phyloP scores from a whole-genome alignment of 2,329 filamentous ascomycete genomes.

The Verticillium nonalfalfae region DNA sequence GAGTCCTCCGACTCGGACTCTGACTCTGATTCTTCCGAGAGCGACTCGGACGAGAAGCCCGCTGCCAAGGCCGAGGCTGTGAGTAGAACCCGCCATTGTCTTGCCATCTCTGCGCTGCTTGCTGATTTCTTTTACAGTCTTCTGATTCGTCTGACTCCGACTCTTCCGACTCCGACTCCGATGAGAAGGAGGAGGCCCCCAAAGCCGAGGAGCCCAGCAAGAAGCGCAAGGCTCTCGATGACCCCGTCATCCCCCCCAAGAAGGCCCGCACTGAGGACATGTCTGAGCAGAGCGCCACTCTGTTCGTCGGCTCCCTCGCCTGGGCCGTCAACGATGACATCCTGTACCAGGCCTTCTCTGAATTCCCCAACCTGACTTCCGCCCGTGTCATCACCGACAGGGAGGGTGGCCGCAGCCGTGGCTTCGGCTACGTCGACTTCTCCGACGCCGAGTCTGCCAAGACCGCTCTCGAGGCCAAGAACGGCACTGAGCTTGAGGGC shows the following conservation, averaged over 20 bases:
- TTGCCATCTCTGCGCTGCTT: neutral
- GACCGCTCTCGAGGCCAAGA: slow-evolving; percentile 69
- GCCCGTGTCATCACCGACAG: slow-evolving; percentile 81
- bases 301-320: slow-evolving; percentile 86
- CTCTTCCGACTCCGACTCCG: slow-evolving; percentile 25
- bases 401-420: slow-evolving; percentile 75
- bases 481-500: slow-evolving; percentile 66
- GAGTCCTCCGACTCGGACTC: slow-evolving; percentile 27
- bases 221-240: slow-evolving; percentile 61
- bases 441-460: slow-evolving; percentile 58
- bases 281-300: slow-evolving; percentile 51
- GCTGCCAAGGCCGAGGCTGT: slow-evolving; percentile 10
- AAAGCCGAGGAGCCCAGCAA: slow-evolving; percentile 43
- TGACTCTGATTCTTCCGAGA: slow-evolving; percentile 21
- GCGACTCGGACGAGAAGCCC: slow-evolving; percentile 20
- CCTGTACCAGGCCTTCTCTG: slow-evolving; percentile 75
- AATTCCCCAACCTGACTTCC: slow-evolving; percentile 64
- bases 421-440: slow-evolving; percentile 93
- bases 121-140: slow-evolving; percentile 2
- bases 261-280: slow-evolving; percentile 58
- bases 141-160: slow-evolving; percentile 23
- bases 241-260: slow-evolving; percentile 44
- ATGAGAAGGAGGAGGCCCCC: slow-evolving; percentile 24
- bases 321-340: slow-evolving; percentile 86
- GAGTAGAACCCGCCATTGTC: neutral